Evolutionary conservation across 495 filamentous ascomycete species (phyloP), one percentile per base, ranked within the genome.

Genomic region (Neurospora terricola): DNA sequence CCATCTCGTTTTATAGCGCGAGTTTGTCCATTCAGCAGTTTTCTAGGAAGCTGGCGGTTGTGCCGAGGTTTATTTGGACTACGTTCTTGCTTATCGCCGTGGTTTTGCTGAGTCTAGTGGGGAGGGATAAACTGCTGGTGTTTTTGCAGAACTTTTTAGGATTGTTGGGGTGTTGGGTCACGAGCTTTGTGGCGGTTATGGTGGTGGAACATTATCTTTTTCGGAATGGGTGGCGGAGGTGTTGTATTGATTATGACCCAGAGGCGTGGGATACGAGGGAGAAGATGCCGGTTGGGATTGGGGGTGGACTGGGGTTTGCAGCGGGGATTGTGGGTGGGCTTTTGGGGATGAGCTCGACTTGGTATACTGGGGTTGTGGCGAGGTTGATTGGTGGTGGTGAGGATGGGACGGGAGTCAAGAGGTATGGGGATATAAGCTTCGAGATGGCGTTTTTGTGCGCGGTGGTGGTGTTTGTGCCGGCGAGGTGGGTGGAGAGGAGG

Each of bases 191-290:
- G 40, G 81, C 86, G 71, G 88, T 91, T 73, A 73, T 91, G 4
- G 84, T 89, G 73, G 78, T 80, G 12, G 90, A 92, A 73, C 88
- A 92, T 77, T 87, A 87, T 73, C 70, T 85, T 54, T 91, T 91
- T 82, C 85, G 89, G 18, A 39, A 75, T n/a, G 82, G 80, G 21
- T 59, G 75, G 21, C 76, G 76, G 30, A 82, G 82, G 70, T 23
- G 21, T 6, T 27, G 45, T 54, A 72, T 75, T 2, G 82, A 82
- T 45, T 88, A 88, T 74, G 77, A 88, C 71, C 78, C 87, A 54
- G 81, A 85, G 11, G 84, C 76, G 27, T 89, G 87, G 87, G 83
- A 89, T 72, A 80, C 80, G 12, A 84, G 83, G 2, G 75, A 66
- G 5, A 80, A 78, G 72, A 71, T 89, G 68, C 87, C 87, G 1